Conservation (phyloP, 805 yeast species). For the Jamesozyma piceae region DNA sequence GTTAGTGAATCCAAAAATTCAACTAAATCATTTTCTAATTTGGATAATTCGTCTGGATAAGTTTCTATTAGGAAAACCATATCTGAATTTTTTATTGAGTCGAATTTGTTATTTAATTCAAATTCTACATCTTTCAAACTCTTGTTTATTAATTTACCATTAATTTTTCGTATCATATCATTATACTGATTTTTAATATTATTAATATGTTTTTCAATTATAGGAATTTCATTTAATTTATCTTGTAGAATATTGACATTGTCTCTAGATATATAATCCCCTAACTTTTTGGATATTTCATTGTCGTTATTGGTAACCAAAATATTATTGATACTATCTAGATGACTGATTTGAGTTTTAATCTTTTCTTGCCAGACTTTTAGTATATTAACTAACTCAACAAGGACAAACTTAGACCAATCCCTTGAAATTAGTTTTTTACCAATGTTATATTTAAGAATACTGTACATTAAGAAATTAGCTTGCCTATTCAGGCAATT, state of each 20-base stretch:
- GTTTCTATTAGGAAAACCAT: conserved; percentile 21
- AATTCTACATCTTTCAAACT: conserved; percentile 15
- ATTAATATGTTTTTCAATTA: conserved; percentile 21
- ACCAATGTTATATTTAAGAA: conserved; percentile 25
- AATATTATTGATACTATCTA: conserved; percentile 33
- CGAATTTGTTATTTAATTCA: conserved; percentile 18
- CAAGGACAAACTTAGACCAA: conserved; percentile 18
- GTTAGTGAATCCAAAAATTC: conserved; percentile 61
- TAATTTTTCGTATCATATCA: conserved; percentile 24
- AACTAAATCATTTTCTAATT: conserved; percentile 57
- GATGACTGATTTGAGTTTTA: conserved; percentile 23
- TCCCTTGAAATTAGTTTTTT: conserved; percentile 19
- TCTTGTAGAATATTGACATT: conserved; percentile 22
- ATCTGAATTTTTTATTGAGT: conserved; percentile 15
- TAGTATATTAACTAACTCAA: conserved; percentile 17
- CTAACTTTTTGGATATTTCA: conserved; percentile 16
- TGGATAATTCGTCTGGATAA: conserved; percentile 5
- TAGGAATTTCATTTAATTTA: conserved; percentile 29
- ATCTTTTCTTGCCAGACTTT: conserved; percentile 29
- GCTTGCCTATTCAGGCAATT: conserved; percentile 42
- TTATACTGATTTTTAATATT: conserved; percentile 26
- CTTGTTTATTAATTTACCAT: conserved; percentile 17
- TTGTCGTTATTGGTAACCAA: conserved; percentile 17
- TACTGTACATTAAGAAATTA: conserved; percentile 30
- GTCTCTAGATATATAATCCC: conserved; percentile 41